phyloP scores from a whole-genome alignment of 371 early-diverging fungal species.

The Phascolomyces articulosus region DNA sequence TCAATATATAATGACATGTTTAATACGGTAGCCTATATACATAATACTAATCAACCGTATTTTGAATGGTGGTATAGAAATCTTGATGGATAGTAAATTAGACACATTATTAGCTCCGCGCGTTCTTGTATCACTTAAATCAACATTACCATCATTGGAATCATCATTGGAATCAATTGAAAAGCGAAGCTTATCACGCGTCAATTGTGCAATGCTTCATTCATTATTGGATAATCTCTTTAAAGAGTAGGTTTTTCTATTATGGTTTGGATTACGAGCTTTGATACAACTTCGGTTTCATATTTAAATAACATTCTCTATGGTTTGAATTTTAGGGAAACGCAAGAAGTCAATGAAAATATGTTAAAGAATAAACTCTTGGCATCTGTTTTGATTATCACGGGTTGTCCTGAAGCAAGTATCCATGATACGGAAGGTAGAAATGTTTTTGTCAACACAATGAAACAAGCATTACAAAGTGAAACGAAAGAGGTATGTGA shows the following conservation, averaged over 20 bases:
- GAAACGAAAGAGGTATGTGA: slow-evolving; percentile 31
- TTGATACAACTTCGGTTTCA: too few species aligned
- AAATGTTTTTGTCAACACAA: slow-evolving; percentile 23
- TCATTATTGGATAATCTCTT: slow-evolving; percentile 35
- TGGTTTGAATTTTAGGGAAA: slow-evolving; percentile 9
- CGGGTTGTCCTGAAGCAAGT: slow-evolving; percentile 46
- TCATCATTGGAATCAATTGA: slow-evolving; percentile 22
- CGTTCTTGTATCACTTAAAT: slow-evolving; percentile 47
- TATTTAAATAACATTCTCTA: too few species aligned
- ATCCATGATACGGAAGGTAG: slow-evolving; percentile 27
- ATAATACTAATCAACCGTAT: background rate
- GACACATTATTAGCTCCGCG: slow-evolving; percentile 39
- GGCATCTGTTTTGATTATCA: slow-evolving; percentile 42
- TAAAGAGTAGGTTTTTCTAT: slow-evolving; percentile 12
- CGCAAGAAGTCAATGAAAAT: slow-evolving; percentile 5
- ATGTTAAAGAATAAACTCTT: slow-evolving; percentile 44
- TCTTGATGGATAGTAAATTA: slow-evolving; percentile 33
- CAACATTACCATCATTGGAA: slow-evolving; percentile 41
- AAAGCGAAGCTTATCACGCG: slow-evolving; percentile 29
- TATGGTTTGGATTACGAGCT: background rate
- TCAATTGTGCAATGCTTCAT: slow-evolving; percentile 35
- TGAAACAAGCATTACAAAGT: slow-evolving; percentile 30
- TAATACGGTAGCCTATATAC: too few species aligned
- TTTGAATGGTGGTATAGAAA: slow-evolving; percentile 10
- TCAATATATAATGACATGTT: too few species aligned